These are phyloP conservation scores for Capsella rubella DNA, from an alignment of 441 rosid species.

Conservation along the genomic window DNA sequence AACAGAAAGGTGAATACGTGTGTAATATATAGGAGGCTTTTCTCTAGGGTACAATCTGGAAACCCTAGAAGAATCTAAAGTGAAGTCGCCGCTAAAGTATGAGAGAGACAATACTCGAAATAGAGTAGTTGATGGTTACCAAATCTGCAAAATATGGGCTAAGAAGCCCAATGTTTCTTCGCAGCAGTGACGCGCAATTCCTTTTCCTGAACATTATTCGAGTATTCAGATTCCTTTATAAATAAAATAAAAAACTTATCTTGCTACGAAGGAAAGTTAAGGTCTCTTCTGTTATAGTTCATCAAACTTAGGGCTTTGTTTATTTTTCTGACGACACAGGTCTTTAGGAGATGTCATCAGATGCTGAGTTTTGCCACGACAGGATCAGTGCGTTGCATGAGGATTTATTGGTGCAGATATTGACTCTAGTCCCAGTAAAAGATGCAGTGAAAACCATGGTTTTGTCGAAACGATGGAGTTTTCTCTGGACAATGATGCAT, in stretches of 20 bases:
- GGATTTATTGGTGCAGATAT: background rate
- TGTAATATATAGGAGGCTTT: background rate
- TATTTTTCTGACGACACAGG: background rate
- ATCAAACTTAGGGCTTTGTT: background rate
- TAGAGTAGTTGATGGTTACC: background rate
- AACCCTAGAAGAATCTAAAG: constrained; percentile 14
- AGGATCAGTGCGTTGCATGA: constrained; percentile 8
- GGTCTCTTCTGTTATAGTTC: background rate
- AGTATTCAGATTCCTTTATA: background rate
- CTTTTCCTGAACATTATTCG: background rate
- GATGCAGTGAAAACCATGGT: background rate
- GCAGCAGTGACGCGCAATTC: too few relatives aligned
- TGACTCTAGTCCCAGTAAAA: constrained; percentile 3
- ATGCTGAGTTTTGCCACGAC: background rate
- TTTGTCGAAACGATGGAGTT: constrained; percentile 9
- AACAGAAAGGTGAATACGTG: background rate
- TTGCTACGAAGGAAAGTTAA: background rate
- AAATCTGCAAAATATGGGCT: background rate
- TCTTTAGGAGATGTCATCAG: background rate
- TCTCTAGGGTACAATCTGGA: constrained; percentile 14
- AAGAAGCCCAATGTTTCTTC: background rate
- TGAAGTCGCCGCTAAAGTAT: background rate
- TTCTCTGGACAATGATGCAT: background rate
- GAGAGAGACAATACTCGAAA: background rate
- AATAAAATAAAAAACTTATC: background rate